Evolutionary conservation across 176 grass and related monocot species (phyloP).

Genomic region (Panicum miliaceum): DNA sequence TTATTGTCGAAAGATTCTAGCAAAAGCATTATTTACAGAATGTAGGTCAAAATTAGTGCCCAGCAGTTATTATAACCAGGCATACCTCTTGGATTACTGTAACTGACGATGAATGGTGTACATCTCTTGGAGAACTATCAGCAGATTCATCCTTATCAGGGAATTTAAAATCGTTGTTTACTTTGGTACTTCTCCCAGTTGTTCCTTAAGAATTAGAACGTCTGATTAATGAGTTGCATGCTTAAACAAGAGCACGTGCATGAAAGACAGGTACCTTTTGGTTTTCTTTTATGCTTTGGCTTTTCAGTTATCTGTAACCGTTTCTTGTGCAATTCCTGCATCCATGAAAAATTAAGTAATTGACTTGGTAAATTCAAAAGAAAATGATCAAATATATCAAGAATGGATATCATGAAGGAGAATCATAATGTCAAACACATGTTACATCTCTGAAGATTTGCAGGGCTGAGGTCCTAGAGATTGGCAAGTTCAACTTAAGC

Average conservation of each 20-base stretch:
- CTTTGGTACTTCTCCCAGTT: conserved; percentile 30
- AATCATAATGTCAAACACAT: conserved; percentile 6
- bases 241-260: not conserved
- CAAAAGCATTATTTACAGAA: conserved; percentile 31
- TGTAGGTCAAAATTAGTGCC: conserved; percentile 18
- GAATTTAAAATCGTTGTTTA: conserved; percentile 23
- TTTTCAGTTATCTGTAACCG: conserved; percentile 63
- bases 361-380: conserved; percentile 29
- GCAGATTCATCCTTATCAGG: conserved; percentile 35
- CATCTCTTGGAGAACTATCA: conserved; percentile 17
- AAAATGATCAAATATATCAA: conserved; percentile 15
- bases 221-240: not conserved
- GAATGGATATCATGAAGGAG: not conserved
- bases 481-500: not conserved
- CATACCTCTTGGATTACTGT: conserved; percentile 44
- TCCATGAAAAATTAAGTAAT: conserved; percentile 21
- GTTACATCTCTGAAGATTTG: not conserved
- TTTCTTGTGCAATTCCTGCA: conserved; percentile 75
- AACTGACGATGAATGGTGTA: conserved; percentile 38
- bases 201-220: conserved; percentile 47
- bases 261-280: conserved; percentile 45
- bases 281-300: conserved; percentile 44
- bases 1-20: not conserved
- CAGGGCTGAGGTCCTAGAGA: conserved; percentile 32
- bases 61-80: conserved; percentile 9